Base-by-base conservation (phyloP, 345 rosid genomes). In the Aquilaria yunnanensis region DNA sequence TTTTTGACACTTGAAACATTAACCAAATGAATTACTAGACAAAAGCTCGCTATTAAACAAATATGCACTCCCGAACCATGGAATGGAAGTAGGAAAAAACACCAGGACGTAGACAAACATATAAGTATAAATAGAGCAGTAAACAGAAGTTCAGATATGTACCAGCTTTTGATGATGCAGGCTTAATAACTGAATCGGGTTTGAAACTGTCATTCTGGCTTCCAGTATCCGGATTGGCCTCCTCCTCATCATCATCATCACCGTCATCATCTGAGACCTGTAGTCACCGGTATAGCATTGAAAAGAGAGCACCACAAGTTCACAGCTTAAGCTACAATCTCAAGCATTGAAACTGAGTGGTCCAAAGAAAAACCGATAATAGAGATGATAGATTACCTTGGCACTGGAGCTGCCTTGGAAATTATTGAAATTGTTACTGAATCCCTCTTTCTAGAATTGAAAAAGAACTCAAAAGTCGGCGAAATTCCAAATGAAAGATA, bases 171-270 rank as follows among this genome's bases (percentile, higher is more conserved):
- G 78, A 72, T 11, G 81, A 75, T 12, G 73, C 73, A 68, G 90
- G 78, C 57, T 80, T 84, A 52, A 64, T 72, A 68, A 69, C 71
- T 49, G 82, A 67, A 49, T 56, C 71, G 13, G 80, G 65, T 64
- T 79, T 76, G 12, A 86, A 73, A 67, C 56, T 61, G 12, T 81
- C 90, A 45, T 73, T 79, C 71, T 84, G 98, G 76, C 91, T 82
- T 65, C 89, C 87, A 32, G 78, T 65, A 67, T 66, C 79, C 0
- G 85, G 85, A 56, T 80, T 81, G 14, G 87, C 81, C 13, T 71
- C 76, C 56, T 74, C 72, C 55, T 80, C 90, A 3, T 87, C 92
- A 1, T 85, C 93, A 6, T 80, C 82, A 1, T 87, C 87, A 7
- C 72, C 79, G 2, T 83, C 83, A 34, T 87, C 86, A 70, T 81